Conservation (phyloP, 148 eudicot species). For the Beta vulgaris region DNA sequence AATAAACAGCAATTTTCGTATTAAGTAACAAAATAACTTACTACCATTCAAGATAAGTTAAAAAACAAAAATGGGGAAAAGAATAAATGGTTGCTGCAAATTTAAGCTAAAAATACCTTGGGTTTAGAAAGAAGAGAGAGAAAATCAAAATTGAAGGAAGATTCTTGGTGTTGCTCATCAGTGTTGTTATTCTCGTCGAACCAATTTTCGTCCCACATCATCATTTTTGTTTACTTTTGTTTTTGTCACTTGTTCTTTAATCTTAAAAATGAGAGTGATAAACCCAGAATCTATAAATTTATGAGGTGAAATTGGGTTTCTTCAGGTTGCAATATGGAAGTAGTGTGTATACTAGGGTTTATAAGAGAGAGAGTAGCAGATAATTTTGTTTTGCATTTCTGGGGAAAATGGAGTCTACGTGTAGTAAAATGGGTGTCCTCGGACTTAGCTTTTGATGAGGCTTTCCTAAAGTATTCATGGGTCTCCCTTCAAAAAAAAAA, state of each 20-base stretch:
- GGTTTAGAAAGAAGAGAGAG: conserved; percentile 58
- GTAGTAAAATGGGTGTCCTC: conserved; percentile 20
- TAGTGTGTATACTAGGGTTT: conserved; percentile 11
- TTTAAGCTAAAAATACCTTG: conserved; percentile 40
- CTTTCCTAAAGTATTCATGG: too few species aligned
- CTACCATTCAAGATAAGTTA: background rate
- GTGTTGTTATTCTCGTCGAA: conserved; percentile 24
- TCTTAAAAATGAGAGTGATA: background rate
- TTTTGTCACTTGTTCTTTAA: background rate
- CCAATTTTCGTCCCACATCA: conserved; percentile 51
- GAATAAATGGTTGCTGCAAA: background rate
- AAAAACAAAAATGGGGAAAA: background rate
- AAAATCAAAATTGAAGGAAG: conserved; percentile 58
- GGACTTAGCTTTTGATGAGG: too few species aligned
- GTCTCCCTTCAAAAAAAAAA: too few species aligned
- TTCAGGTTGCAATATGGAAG: background rate
- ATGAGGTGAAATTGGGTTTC: background rate
- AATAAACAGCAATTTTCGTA: background rate
- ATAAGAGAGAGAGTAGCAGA: background rate
- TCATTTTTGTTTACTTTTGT: background rate
- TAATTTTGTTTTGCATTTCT: conserved; percentile 16
- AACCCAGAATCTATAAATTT: background rate
- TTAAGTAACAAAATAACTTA: background rate
- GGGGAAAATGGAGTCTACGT: conserved; percentile 16
- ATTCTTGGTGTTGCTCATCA: conserved; percentile 32